Evolutionary conservation across 495 filamentous ascomycete species (phyloP).

Genomic region (Penicillium malachiteum): DNA sequence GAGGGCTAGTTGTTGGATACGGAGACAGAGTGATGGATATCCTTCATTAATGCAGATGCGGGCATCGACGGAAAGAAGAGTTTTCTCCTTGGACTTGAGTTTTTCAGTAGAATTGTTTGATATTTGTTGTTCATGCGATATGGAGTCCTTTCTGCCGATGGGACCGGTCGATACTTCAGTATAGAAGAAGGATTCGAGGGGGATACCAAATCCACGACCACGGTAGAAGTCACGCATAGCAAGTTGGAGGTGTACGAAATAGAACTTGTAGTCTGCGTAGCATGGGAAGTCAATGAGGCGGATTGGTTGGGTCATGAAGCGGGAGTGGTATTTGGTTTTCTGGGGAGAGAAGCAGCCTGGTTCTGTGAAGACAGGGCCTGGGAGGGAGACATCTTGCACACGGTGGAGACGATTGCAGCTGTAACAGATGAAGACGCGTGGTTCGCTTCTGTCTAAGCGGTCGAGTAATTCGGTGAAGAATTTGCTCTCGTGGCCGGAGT

Average conservation of each 20-base stretch:
- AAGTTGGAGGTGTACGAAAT: slow-evolving; percentile 11
- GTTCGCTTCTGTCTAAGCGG: slow-evolving; percentile 1
- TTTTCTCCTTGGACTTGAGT: background rate
- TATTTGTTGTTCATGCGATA: background rate
- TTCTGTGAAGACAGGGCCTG: background rate
- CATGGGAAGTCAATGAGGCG: background rate
- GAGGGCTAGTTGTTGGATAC: slow-evolving; percentile 6
- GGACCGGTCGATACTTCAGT: slow-evolving; percentile 3
- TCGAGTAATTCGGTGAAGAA: slow-evolving; percentile 1
- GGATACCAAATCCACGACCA: slow-evolving; percentile 9
- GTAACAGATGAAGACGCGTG: slow-evolving; percentile 5
- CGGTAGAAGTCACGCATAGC: slow-evolving; percentile 8
- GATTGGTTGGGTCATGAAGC: background rate
- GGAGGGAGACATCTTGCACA: background rate
- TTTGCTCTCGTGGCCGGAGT: background rate
- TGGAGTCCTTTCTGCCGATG: background rate
- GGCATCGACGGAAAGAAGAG: slow-evolving; percentile 6
- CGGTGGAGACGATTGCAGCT: slow-evolving; percentile 9
- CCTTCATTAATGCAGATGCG: background rate
- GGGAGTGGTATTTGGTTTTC: background rate
- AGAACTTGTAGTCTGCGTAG: background rate
- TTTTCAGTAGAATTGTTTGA: background rate
- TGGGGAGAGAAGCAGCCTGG: background rate
- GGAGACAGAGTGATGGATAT: slow-evolving; percentile 2
- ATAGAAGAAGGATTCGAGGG: slow-evolving; percentile 7